phyloP scores from a whole-genome alignment of 2,329 filamentous ascomycete genomes.

The Nemania sp. region DNA sequence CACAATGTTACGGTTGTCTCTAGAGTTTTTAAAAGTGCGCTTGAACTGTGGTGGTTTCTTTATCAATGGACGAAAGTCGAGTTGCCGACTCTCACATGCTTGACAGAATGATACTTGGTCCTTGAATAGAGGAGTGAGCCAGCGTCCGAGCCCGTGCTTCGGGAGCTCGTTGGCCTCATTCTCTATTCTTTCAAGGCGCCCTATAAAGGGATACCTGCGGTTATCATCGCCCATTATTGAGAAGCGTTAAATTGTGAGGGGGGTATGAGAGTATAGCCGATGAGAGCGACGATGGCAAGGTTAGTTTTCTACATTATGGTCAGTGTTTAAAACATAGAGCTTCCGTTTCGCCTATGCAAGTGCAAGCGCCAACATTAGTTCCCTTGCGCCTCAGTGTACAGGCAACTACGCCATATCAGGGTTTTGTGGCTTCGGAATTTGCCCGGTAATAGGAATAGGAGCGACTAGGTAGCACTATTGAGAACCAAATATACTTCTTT shows the following conservation, averaged over 20 bases:
- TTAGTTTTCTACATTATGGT: not conserved
- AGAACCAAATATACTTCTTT: not conserved
- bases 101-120: slow-evolving; percentile 11
- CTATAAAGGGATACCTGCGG: slow-evolving; percentile 12
- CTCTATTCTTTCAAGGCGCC: not conserved
- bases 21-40: not conserved
- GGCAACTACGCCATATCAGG: slow-evolving; percentile 13
- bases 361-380: slow-evolving; percentile 11
- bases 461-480: not conserved
- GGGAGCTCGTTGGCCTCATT: not conserved
- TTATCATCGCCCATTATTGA: not conserved
- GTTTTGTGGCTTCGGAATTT: slow-evolving; percentile 5
- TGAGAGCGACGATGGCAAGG: not conserved
- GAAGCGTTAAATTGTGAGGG: not conserved
- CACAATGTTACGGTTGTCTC: not conserved
- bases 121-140: not conserved
- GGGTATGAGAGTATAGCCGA: not conserved
- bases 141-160: not conserved
- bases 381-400: not conserved
- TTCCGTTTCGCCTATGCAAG: not conserved
- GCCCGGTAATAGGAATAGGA: not conserved
- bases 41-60: not conserved
- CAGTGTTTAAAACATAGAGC: not conserved
- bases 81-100: slow-evolving; percentile 8
- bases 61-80: slow-evolving; percentile 20